Evolutionary conservation across 2,329 filamentous ascomycete species (phyloP), one percentile per base, ranked within the genome.

Genomic region (Cylindrodendrum hubeiense): DNA sequence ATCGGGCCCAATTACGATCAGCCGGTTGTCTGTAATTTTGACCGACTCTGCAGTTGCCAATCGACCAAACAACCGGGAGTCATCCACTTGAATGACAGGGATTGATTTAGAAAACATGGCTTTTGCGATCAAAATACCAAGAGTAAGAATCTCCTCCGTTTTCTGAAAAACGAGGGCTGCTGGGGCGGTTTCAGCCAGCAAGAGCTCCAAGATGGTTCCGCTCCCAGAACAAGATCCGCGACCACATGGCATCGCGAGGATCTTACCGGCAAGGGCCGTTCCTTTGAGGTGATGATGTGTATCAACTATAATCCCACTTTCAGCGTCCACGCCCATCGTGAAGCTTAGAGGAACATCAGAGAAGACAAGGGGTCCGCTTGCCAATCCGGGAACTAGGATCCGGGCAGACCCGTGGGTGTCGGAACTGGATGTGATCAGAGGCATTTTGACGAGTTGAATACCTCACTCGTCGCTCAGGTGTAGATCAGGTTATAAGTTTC

Each of bases 171-270:
- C 67, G 17, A 86, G 59, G 0, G 78, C 83, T 3, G 63, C 68
- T 0, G 83, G 84, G 0, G 74, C 79, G 9, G 72, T 77, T 1
- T 73, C 74, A 19, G 80, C 80, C 3, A 85, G 72, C 0, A 86
- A 51, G 0, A 85, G 67, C 66, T 85, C 82, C 6, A 85, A 67
- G n/a, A 85, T 76, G 1, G 81, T 79, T 1, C 77, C 77, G 15
- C 83, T 85, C 0, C 82, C 84, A 0, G 80, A 78, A 44, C 82
- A 85, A 7, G 84, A 85, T 2, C 83, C 83, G 21, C 83, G 79
- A n/a, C 83, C 79, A 19, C 78, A 72, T 0, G 84, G 83, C 15
- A 85, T 81, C 1, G 80, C 83, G 0, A 86, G 73, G 2, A 85
- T 70, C 0, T 71, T 70, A 12, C 71, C 73, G 3, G 74, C 67